phyloP scores from a whole-genome alignment of 73 alveolate genomes.

The Durusdinium trenchii region DNA sequence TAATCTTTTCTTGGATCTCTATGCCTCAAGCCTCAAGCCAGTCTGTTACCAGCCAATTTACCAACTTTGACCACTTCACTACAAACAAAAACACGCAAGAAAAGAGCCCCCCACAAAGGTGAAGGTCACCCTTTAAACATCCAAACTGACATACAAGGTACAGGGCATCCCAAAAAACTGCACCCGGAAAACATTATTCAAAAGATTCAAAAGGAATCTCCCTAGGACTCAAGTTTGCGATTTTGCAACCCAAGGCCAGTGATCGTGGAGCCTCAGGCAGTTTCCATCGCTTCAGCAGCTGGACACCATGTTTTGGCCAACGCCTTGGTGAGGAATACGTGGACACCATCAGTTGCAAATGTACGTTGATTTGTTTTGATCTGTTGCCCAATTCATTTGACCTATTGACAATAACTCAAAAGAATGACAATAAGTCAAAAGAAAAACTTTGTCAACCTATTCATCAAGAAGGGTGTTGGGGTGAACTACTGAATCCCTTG shows the following conservation, averaged over 20 bases:
- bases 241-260: background rate
- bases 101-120: too few species aligned
- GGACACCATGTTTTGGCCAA: conserved; percentile 74
- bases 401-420: background rate
- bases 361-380: background rate
- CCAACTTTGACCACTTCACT: too few species aligned
- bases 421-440: background rate
- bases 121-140: too few species aligned
- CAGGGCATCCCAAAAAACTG: too few species aligned
- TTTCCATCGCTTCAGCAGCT: conserved; percentile 48
- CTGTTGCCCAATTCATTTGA: too few species aligned
- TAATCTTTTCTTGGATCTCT: too few species aligned
- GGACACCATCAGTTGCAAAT: background rate
- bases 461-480: background rate
- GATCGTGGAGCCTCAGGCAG: conserved; percentile 43
- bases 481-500: background rate
- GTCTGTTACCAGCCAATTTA: too few species aligned
- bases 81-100: too few species aligned
- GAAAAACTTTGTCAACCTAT: background rate
- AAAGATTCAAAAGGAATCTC: too few species aligned
- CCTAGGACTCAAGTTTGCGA: background rate
- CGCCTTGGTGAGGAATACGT: background rate
- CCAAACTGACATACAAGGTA: too few species aligned
- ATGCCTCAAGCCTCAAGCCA: too few species aligned
- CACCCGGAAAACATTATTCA: too few species aligned